Evolutionary conservation across 2,329 filamentous ascomycete genomes (phyloP).

Genomic region (Apiospora aurea): DNA sequence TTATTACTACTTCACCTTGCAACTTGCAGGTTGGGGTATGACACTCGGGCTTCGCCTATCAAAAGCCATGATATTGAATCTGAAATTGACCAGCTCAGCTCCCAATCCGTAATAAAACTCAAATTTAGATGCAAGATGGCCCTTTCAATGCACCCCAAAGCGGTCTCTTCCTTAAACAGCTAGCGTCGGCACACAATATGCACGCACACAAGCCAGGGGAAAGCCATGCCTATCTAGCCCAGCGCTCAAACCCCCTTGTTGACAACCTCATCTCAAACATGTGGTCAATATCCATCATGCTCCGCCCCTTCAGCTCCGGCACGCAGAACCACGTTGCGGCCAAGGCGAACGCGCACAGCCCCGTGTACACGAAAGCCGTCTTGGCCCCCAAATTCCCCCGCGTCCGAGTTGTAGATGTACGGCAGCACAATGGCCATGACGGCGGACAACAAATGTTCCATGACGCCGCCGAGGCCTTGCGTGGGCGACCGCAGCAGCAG

Average conservation of each 20-base stretch:
- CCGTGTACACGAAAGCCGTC: slow-evolving; percentile 50
- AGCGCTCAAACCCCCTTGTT: slow-evolving; percentile 37
- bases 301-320: slow-evolving; percentile 61
- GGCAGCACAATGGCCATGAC: slow-evolving; percentile 55
- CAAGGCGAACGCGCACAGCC: slow-evolving; percentile 44
- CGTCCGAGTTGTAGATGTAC: slow-evolving; percentile 55
- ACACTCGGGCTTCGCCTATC: no score
- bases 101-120: no score
- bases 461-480: slow-evolving; percentile 42
- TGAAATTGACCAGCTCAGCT: no score
- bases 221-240: neutral
- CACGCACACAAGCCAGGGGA: no score
- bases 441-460: slow-evolving; percentile 2
- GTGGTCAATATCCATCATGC: slow-evolving; percentile 54
- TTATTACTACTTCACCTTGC: no score
- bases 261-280: slow-evolving; percentile 43
- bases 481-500: slow-evolving; percentile 47
- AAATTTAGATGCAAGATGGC: no score
- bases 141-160: no score
- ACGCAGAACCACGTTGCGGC: slow-evolving; percentile 52
- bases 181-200: no score
- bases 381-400: slow-evolving; percentile 48
- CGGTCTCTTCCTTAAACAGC: no score
- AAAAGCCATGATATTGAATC: no score
- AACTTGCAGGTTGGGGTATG: no score